Evolutionary conservation across 1,139 yeast genomes (phyloP).

Genomic region (Entelexis sorbosivorans): DNA sequence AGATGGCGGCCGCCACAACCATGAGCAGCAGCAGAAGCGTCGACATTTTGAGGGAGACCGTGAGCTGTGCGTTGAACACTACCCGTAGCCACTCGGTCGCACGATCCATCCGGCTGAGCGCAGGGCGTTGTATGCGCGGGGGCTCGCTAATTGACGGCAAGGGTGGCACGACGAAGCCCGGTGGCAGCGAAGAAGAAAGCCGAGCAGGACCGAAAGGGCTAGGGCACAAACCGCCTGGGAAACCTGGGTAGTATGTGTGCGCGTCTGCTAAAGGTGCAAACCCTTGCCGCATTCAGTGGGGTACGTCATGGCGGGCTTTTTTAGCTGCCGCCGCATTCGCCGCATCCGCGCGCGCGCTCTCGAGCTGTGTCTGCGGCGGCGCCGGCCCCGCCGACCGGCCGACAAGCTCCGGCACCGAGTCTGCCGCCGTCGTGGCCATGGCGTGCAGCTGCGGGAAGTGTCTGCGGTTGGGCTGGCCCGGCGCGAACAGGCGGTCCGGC

Average conservation of each 20-base stretch:
- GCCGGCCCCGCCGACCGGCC: neutral
- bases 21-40: constrained; percentile 14
- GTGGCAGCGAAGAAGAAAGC: too few species aligned
- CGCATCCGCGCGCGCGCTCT: neutral
- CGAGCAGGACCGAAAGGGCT: neutral
- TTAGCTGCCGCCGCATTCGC: neutral
- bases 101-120: neutral
- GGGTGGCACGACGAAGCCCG: neutral
- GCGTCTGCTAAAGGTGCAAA: neutral
- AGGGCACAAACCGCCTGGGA: neutral
- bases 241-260: neutral
- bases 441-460: constrained; percentile 8
- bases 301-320: neutral
- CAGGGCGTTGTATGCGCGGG: neutral
- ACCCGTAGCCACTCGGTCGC: neutral
- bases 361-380: neutral
- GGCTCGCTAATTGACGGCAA: neutral
- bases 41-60: constrained; percentile 17
- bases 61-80: constrained; percentile 9
- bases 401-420: neutral
- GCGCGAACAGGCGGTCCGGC: constrained; percentile 10
- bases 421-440: neutral
- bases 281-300: neutral
- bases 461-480: constrained; percentile 7
- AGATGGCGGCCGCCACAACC: constrained; percentile 25